Percentiles rank a stretch among this genome's conserved stretches.
These are phyloP conservation scores for Tilletiaria anomala DNA, from an alignment of 1,284 basidiomycete species.

Conservation along the genomic window DNA sequence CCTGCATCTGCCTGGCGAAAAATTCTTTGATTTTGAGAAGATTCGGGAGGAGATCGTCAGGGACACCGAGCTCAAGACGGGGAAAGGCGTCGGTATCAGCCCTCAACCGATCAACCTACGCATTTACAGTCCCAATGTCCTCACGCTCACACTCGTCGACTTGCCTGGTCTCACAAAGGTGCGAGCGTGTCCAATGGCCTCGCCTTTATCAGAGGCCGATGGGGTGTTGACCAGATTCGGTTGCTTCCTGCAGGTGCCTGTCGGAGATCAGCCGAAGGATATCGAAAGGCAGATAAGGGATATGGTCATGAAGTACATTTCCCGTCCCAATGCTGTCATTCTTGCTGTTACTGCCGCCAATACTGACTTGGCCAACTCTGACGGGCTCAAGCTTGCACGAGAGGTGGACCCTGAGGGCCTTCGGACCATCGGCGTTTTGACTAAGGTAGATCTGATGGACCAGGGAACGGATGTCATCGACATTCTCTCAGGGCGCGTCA, in stretches of 20 bases:
- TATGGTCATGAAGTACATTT: slow-evolving; percentile 91
- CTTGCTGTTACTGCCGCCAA: slow-evolving; percentile 93
- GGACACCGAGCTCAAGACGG: slow-evolving; percentile 95
- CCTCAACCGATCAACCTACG: slow-evolving; percentile 91
- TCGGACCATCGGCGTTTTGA: slow-evolving; percentile 91
- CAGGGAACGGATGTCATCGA: slow-evolving; percentile 93
- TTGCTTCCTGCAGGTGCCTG: no score
- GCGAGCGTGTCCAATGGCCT: slow-evolving; percentile 28
- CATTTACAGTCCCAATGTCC: slow-evolving; percentile 88
- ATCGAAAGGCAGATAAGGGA: slow-evolving; percentile 96
- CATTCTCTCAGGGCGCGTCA: slow-evolving; percentile 86
- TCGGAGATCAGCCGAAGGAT: slow-evolving; percentile 92
- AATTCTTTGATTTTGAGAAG: slow-evolving; percentile 93
- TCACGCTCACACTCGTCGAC: slow-evolving; percentile 92
- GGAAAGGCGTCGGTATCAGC: slow-evolving; percentile 72
- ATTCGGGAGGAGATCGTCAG: slow-evolving; percentile 89
- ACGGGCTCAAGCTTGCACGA: slow-evolving; percentile 86
- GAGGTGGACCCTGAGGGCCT: slow-evolving; percentile 91
- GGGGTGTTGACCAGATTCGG: no score
- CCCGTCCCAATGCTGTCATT: slow-evolving; percentile 66
- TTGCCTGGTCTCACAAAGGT: slow-evolving; percentile 81
- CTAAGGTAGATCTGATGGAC: slow-evolving; percentile 97
- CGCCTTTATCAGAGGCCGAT: no score
- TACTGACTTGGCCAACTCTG: slow-evolving; percentile 93
- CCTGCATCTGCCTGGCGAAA: slow-evolving; percentile 73